Conservation (phyloP, 2,329 filamentous ascomycete genomes). For the Proliferodiscus dingleyae region DNA sequence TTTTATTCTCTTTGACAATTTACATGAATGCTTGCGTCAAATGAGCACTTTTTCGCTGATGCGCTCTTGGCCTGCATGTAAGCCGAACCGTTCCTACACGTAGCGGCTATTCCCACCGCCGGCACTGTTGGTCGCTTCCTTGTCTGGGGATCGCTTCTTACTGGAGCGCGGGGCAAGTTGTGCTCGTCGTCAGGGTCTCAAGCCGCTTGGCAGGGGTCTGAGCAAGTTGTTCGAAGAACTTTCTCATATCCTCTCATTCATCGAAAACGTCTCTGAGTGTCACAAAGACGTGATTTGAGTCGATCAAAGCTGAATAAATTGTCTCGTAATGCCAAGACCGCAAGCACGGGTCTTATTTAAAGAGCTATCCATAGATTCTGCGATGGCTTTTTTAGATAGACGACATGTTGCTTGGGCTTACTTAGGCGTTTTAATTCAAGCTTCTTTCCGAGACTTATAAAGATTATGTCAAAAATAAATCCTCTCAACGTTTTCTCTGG, state of each 20-base stretch:
- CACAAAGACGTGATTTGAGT: no score
- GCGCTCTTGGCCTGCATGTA: no score
- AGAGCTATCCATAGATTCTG: no score
- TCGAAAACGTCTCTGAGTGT: no score
- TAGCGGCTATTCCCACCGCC: no score
- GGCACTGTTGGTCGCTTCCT: neutral
- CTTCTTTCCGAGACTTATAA: neutral
- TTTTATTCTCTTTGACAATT: neutral
- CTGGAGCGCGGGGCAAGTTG: neutral
- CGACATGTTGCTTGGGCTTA: no score
- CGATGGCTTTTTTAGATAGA: no score
- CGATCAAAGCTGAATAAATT: no score
- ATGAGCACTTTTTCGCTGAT: neutral
- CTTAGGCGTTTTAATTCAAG: neutral
- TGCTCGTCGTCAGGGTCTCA: neutral
- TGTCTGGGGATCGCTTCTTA: neutral
- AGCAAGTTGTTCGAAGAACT: slow-evolving; percentile 1
- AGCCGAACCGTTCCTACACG: no score
- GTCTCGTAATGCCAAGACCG: no score
- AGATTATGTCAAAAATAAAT: slow-evolving; percentile 4
- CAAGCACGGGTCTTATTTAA: no score
- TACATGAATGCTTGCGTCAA: neutral
- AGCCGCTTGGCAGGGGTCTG: neutral
- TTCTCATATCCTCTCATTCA: neutral
- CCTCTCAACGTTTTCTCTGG: slow-evolving; percentile 51